A percentile compares a stretch with the other conserved stretches of the same genome.
Evolutionary conservation across 2,329 filamentous ascomycete genomes (phyloP).

Genomic region (Fusarium sororula): DNA sequence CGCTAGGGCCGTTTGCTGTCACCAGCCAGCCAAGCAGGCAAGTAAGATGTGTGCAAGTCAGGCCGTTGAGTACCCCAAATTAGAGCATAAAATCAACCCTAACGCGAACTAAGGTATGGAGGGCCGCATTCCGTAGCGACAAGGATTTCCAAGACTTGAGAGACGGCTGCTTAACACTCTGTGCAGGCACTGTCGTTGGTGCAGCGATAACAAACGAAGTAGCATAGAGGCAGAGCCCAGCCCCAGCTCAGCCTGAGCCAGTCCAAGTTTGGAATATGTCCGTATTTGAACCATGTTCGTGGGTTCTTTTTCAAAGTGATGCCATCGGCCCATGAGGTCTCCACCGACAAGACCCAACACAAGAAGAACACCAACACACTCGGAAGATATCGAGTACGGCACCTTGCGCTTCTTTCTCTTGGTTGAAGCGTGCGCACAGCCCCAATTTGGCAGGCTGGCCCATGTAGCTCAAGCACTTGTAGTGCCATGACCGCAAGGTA

Average conservation of each 20-base stretch:
- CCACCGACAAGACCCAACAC: constrained; percentile 31
- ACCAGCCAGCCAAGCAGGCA: constrained; percentile 2
- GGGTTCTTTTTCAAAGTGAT: constrained; percentile 16
- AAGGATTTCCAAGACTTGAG: constrained; percentile 6
- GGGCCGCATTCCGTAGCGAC: constrained; percentile 31
- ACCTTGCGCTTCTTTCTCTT: neutral
- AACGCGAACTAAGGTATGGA: constrained; percentile 31
- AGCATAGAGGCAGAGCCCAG: neutral
- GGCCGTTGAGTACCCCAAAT: constrained; percentile 16
- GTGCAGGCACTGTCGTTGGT: neutral
- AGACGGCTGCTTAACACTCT: neutral
- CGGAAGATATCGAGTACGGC: constrained; percentile 11
- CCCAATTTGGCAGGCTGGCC: constrained; percentile 19
- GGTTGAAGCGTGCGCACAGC: constrained; percentile 22
- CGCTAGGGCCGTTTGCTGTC: constrained; percentile 24
- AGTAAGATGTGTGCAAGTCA: constrained; percentile 6
- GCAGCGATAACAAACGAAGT: constrained; percentile 1
- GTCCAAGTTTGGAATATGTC: neutral
- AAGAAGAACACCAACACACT: constrained; percentile 34
- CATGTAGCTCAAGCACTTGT: constrained; percentile 13
- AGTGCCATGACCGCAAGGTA: constrained; percentile 5
- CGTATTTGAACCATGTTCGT: constrained; percentile 15
- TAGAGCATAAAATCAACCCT: constrained; percentile 16
- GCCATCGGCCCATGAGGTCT: constrained; percentile 32
- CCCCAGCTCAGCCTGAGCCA: neutral